These are phyloP conservation scores for Pythium dissimile DNA, from an alignment of 352 stramenopile genomes.

Conservation along the genomic window DNA sequence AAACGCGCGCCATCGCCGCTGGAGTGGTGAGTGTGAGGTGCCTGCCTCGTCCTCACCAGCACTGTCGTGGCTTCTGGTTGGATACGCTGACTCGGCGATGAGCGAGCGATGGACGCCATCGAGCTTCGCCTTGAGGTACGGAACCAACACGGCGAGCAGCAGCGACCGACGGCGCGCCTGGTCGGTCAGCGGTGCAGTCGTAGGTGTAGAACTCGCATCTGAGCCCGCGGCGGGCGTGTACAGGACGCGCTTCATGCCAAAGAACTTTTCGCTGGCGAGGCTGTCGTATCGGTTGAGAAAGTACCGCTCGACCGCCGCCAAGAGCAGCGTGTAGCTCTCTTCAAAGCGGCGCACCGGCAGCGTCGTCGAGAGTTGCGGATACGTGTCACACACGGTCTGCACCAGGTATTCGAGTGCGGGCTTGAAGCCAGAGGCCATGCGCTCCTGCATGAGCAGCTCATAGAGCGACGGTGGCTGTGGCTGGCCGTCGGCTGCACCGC, in stretches of 20 bases:
- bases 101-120: conserved; percentile 58
- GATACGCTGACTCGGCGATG: conserved; percentile 26
- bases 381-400: conserved; percentile 68
- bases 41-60: background rate
- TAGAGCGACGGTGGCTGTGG: conserved; percentile 64
- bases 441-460: conserved; percentile 86
- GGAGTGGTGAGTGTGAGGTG: background rate
- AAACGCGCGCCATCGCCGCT: conserved; percentile 29
- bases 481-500: background rate
- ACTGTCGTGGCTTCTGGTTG: background rate
- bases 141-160: conserved; percentile 60
- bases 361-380: conserved; percentile 50
- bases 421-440: conserved; percentile 73
- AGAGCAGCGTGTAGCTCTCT: conserved; percentile 74
- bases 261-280: conserved; percentile 80
- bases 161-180: conserved; percentile 48
- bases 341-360: conserved; percentile 67
- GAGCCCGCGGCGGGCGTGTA: conserved; percentile 10
- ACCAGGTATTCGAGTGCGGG: conserved; percentile 74
- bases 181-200: conserved; percentile 35
- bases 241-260: conserved; percentile 81
- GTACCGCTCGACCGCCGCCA: conserved; percentile 57
- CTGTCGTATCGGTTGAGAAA: conserved; percentile 76
- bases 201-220: conserved; percentile 10
- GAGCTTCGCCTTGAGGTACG: conserved; percentile 79